A percentile compares a stretch with the other conserved stretches of the same genome.
phyloP scores from a whole-genome alignment of 2,329 filamentous ascomycete genomes.

The Penicillium sp. region DNA sequence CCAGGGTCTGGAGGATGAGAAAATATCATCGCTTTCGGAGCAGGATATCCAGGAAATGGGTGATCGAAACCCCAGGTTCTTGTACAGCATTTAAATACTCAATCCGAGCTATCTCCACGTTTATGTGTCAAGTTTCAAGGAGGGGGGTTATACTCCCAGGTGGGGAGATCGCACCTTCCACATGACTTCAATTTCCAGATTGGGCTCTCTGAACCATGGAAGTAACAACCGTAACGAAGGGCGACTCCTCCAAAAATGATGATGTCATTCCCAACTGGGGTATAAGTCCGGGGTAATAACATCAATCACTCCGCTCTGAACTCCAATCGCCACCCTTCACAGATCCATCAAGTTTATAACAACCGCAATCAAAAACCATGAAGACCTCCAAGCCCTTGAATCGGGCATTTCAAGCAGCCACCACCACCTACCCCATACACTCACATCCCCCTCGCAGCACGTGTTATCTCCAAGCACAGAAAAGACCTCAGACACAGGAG shows the following conservation, averaged over 20 bases:
- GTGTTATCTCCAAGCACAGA: neutral
- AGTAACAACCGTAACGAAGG: too few species aligned
- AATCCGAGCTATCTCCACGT: neutral
- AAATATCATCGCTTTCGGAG: slow-evolving; percentile 40
- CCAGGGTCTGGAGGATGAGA: slow-evolving; percentile 39
- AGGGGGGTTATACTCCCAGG: neutral
- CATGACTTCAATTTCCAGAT: neutral
- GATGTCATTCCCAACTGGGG: neutral
- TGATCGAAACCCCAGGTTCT: slow-evolving; percentile 42
- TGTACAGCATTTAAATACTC: slow-evolving; percentile 35
- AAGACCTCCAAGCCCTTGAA: neutral
- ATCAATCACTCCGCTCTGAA: neutral
- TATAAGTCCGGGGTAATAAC: neutral
- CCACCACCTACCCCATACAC: neutral
- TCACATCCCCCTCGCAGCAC: neutral
- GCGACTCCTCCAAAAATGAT: neutral
- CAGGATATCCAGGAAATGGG: slow-evolving; percentile 45
- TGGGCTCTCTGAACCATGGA: neutral
- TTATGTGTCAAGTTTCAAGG: neutral
- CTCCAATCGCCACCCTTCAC: neutral
- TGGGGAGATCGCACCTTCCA: neutral
- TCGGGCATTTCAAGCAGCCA: neutral
- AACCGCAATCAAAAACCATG: neutral
- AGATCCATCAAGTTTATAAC: neutral
- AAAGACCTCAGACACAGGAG: neutral